Percentiles rank a stretch among this genome's conserved stretches.
Conservation (phyloP, 139 green algal species). For the Chlamydomonas sp. region DNA sequence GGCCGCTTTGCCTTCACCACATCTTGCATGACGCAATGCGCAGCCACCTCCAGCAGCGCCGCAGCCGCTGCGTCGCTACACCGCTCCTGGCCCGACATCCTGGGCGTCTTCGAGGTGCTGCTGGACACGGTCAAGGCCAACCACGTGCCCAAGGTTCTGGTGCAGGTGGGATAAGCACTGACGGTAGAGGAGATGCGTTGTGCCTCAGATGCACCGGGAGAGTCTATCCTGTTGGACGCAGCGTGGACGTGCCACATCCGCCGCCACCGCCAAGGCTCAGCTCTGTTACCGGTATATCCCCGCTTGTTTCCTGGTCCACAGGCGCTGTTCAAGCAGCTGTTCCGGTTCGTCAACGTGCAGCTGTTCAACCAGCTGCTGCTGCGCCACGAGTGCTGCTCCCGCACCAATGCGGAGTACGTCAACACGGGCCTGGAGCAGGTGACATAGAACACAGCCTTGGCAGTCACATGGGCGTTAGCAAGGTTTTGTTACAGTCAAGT, state of each 20-base stretch:
- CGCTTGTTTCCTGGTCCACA: not conserved
- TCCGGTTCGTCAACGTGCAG: constrained; percentile 97
- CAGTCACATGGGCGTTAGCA: no score
- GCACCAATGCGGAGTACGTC: constrained; percentile 99
- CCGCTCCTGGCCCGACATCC: constrained; percentile 86
- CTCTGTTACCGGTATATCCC: no score
- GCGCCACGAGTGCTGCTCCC: constrained; percentile 98
- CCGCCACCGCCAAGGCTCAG: no score
- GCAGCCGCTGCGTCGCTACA: no score
- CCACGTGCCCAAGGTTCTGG: constrained; percentile 89
- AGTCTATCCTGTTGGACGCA: no score
- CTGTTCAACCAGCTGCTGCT: constrained; percentile 99
- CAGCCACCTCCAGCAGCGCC: not conserved
- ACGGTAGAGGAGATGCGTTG: not conserved
- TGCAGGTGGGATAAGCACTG: constrained; percentile 53
- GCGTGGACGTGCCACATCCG: no score
- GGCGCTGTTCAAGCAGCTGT: constrained; percentile 64
- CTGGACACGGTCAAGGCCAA: constrained; percentile 81
- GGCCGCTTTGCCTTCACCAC: constrained; percentile 25
- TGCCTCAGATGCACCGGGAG: no score
- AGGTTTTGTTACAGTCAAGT: no score
- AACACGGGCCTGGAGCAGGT: constrained; percentile 13
- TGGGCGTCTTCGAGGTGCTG: constrained; percentile 81
- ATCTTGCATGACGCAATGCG: no score
- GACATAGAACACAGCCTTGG: not conserved